Base-by-base conservation (phyloP, 2,329 filamentous ascomycete species). In the Fusarium sp. region DNA sequence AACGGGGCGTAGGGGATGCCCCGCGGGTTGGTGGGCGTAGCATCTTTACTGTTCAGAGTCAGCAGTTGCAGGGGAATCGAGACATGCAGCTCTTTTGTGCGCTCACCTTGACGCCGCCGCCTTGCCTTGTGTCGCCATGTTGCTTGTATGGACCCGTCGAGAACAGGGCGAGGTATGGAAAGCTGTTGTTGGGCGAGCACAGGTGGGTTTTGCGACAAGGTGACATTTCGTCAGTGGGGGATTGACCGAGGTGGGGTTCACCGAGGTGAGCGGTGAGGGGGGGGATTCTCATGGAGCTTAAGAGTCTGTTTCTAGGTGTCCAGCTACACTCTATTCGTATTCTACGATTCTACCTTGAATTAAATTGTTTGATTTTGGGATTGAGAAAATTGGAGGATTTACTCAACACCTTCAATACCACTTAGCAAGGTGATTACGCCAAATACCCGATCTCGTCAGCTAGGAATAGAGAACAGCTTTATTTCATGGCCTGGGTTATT, bases 1-100 rank as follows among this genome's bases (percentile, higher is more conserved):
- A 97, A 97, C 7, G 94, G 94, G 73, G 94, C 94, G 79, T 90
- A 90, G 27, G 94, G 94, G 70, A 97, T 97, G 70, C 94, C 94
- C 79, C 94, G 89, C 56, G 94, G 93, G 83, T 97, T 97, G 69
- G 93, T 93, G 57, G 89, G 82, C 45, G 89, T 85, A 35, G 83
- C 84, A 81, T 87, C 88, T 79, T 88, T 81, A 71, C 78, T 77
- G 65, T 79, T 81, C 59, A 33, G 40, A 32, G 66, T 79, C 69
- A 79, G 74, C 52, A 54, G 45, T 63, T 57, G 50, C 43, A 12
- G 15, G 50, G 47, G 47, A 54, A 20, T 32, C 47, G 17, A 32
- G 17, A 38, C 35, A 58, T 40, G 35, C 22, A 37, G 14, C n/a
- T 58, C 33, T 52, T 10, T 59, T 14, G 6, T 33, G 22, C 11